phyloP scores from a whole-genome alignment of 2,329 filamentous ascomycete species.

The Cladosporium austrohemisphaericum region DNA sequence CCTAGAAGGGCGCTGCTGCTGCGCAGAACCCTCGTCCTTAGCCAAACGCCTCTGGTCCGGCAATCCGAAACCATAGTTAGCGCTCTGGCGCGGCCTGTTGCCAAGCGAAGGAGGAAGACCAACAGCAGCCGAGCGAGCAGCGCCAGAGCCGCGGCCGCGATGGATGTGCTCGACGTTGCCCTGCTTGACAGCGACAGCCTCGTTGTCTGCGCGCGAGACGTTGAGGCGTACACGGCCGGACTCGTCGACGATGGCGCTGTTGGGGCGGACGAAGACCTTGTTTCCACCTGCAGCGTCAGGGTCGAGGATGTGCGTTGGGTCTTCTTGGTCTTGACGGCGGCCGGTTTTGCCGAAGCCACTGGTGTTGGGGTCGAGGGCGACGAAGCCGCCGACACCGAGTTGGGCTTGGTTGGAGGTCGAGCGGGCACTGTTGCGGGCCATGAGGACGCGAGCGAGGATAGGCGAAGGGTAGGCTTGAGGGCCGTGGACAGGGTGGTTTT shows the following conservation, averaged over 20 bases:
- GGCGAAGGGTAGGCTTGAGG: slow-evolving; percentile 53
- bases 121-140: slow-evolving; percentile 1
- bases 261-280: slow-evolving; percentile 51
- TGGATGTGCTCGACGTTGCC: slow-evolving; percentile 26
- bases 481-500: slow-evolving; percentile 59
- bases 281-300: slow-evolving; percentile 47
- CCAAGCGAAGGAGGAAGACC: slow-evolving; percentile 16
- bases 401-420: slow-evolving; percentile 33
- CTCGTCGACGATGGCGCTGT: slow-evolving; percentile 44
- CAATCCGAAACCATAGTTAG: slow-evolving; percentile 27
- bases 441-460: slow-evolving; percentile 56
- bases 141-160: slow-evolving; percentile 15
- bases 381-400: slow-evolving; percentile 45
- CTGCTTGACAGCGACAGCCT: slow-evolving; percentile 32
- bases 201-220: slow-evolving; percentile 28
- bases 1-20: slow-evolving; percentile 2
- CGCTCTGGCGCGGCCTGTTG: slow-evolving; percentile 15
- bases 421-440: slow-evolving; percentile 40
- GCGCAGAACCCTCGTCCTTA: not conserved
- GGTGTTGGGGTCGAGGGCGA: slow-evolving; percentile 34
- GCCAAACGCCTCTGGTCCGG: slow-evolving; percentile 22
- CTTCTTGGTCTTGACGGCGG: slow-evolving; percentile 23
- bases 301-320: slow-evolving; percentile 36
- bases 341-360: slow-evolving; percentile 40
- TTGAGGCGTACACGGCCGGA: slow-evolving; percentile 42